These are phyloP conservation scores for Hyphopichia khmerensis DNA, from an alignment of 1,139 yeast genomes.

Conservation along the genomic window DNA sequence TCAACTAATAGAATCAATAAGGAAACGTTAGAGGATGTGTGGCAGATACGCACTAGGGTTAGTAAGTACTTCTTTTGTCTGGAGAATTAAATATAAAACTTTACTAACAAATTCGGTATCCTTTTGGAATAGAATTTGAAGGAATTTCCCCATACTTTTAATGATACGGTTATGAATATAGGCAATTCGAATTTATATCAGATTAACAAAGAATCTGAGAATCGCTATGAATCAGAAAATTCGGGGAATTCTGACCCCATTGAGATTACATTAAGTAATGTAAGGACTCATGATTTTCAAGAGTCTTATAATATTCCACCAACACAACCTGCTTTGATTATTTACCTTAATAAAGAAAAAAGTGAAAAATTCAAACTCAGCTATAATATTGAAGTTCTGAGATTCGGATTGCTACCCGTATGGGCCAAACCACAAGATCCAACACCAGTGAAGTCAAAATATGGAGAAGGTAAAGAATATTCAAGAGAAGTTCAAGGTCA, in stretches of 20 bases:
- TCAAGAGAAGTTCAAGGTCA: conserved; percentile 31
- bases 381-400: conserved; percentile 38
- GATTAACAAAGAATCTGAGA: conserved; percentile 6
- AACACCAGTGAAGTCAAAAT: conserved; percentile 20
- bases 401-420: conserved; percentile 41
- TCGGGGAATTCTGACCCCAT: not conserved
- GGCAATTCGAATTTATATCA: conserved; percentile 4
- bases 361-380: conserved; percentile 8
- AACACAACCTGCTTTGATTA: conserved; percentile 34
- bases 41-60: conserved; percentile 45
- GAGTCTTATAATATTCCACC: conserved; percentile 44
- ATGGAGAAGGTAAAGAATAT: conserved; percentile 17
- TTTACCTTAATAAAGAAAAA: conserved; percentile 19
- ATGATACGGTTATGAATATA: conserved; percentile 17
- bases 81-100: too few relatives aligned
- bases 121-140: conserved; percentile 18
- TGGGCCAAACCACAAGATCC: conserved; percentile 42
- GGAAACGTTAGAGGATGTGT: too few relatives aligned
- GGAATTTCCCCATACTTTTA: conserved; percentile 32
- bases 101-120: conserved; percentile 10
- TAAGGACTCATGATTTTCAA: conserved; percentile 12
- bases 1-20: too few relatives aligned
- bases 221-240: conserved; percentile 6
- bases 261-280: conserved; percentile 8
- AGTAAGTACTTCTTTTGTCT: conserved; percentile 27